Evolutionary conservation across 495 filamentous ascomycete species (phyloP).

Genomic region (Friedmanniomyces simplex): DNA sequence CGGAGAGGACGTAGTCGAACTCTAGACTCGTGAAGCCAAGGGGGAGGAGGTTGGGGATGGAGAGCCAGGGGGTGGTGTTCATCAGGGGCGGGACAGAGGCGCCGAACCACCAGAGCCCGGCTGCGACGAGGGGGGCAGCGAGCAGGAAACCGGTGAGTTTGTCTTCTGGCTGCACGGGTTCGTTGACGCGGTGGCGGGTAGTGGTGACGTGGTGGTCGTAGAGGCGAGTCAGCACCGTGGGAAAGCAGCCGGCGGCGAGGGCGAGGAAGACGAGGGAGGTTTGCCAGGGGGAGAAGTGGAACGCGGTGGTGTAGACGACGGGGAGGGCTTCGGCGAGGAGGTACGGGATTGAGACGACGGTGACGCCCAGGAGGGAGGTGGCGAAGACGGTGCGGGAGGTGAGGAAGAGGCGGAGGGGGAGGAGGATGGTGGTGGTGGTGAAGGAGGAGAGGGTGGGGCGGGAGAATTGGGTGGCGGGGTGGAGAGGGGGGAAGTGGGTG

Average conservation of each 20-base stretch:
- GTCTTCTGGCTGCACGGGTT: conserved; percentile 37
- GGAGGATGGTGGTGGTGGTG: conserved; percentile 32
- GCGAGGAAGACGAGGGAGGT: background rate
- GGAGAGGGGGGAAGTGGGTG: no score
- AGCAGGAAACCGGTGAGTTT: conserved; percentile 38
- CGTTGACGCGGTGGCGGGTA: conserved; percentile 21
- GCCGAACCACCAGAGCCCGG: conserved; percentile 13
- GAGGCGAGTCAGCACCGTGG: background rate
- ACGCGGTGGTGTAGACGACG: conserved; percentile 35
- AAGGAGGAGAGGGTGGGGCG: conserved; percentile 33
- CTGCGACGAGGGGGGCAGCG: conserved; percentile 35
- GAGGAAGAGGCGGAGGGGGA: conserved; percentile 38
- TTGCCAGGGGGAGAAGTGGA: background rate
- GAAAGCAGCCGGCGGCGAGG: background rate
- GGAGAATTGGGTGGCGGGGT: background rate
- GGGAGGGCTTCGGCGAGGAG: conserved; percentile 42
- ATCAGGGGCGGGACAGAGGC: background rate
- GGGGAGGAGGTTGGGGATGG: background rate
- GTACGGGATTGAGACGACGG: conserved; percentile 40
- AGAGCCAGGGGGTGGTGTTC: background rate
- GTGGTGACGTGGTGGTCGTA: conserved; percentile 21
- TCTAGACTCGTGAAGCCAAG: background rate
- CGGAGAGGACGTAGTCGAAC: background rate
- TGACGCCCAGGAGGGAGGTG: conserved; percentile 34
- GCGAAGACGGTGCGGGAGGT: conserved; percentile 30